Evolutionary conservation across 2,329 filamentous ascomycete species (phyloP).

Genomic region (Pezicula radicicola): DNA sequence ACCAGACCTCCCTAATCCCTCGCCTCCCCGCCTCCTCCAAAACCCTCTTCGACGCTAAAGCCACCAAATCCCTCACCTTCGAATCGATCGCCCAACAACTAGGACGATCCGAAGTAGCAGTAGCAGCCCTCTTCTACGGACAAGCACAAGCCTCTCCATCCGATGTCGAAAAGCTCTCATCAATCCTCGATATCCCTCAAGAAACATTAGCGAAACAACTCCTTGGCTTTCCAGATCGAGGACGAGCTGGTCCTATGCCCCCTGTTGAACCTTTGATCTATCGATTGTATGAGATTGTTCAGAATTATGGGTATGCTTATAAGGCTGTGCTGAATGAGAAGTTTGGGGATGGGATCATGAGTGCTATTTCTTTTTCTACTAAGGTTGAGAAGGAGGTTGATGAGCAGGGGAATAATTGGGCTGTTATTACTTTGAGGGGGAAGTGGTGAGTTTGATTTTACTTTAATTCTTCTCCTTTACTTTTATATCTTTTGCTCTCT

Average conservation of each 20-base stretch:
- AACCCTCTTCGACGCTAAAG: conserved; percentile 79
- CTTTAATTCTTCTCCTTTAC: conserved; percentile 40
- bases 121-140: conserved; percentile 88
- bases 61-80: conserved; percentile 71
- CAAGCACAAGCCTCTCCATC: conserved; percentile 71
- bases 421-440: conserved; percentile 79
- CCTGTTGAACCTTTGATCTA: conserved; percentile 86
- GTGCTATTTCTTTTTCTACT: conserved; percentile 85
- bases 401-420: conserved; percentile 76
- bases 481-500: no score
- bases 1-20: conserved; percentile 60
- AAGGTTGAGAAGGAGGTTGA: conserved; percentile 94
- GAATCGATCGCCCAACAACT: conserved; percentile 72
- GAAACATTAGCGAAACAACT: conserved; percentile 59
- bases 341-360: conserved; percentile 94
- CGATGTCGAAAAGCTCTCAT: conserved; percentile 64
- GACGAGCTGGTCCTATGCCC: conserved; percentile 76
- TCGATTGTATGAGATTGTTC: conserved; percentile 87
- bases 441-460: conserved; percentile 78
- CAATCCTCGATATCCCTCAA: conserved; percentile 59
- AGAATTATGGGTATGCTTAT: conserved; percentile 96
- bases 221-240: conserved; percentile 75
- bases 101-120: conserved; percentile 81
- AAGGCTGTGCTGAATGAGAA: conserved; percentile 96
- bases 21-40: conserved; percentile 69